Percentiles rank a stretch among this genome's conserved stretches.
Evolutionary conservation across 129 eudicot species (phyloP).

Genomic region (Scalesia atractyloides): DNA sequence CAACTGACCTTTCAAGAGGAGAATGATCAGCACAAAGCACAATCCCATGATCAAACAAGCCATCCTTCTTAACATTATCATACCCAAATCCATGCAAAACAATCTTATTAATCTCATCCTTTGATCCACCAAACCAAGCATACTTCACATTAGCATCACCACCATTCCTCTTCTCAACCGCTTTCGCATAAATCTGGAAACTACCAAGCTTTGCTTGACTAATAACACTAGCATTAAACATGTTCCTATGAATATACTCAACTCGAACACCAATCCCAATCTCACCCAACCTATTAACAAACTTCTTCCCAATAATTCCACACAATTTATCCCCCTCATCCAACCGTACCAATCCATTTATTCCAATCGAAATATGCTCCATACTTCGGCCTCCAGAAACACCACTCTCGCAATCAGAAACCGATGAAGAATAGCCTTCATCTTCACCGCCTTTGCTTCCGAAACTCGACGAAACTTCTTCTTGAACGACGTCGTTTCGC

Average conservation of each 20-base stretch:
- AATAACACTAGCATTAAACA: slow-evolving; percentile 26
- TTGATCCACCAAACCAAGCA: slow-evolving; percentile 78
- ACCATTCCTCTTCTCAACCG: slow-evolving; percentile 39
- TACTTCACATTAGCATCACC: slow-evolving; percentile 57
- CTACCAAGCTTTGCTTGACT: slow-evolving; percentile 43
- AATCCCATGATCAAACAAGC: slow-evolving; percentile 39
- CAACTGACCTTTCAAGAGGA: slow-evolving; percentile 51
- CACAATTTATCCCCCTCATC: slow-evolving; percentile 30
- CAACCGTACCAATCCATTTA: slow-evolving; percentile 37
- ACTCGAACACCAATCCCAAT: slow-evolving; percentile 30
- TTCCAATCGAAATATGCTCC: neutral
- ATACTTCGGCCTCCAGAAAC: slow-evolving; percentile 23
- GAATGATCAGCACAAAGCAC: slow-evolving; percentile 62
- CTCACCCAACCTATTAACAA: slow-evolving; percentile 38
- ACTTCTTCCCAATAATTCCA: slow-evolving; percentile 39
- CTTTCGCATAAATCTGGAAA: slow-evolving; percentile 40
- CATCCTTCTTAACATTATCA: slow-evolving; percentile 13
- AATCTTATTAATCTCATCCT: slow-evolving; percentile 47
- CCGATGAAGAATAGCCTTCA: slow-evolving; percentile 8
- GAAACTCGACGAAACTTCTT: slow-evolving; percentile 26
- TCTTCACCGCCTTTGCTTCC: slow-evolving; percentile 3
- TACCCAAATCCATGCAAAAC: slow-evolving; percentile 56
- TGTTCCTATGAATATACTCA: slow-evolving; percentile 43
- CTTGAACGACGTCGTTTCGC: neutral
- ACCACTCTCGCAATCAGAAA: slow-evolving; percentile 75